phyloP scores from a whole-genome alignment of 73 alveolate genomes.

The Stentor roeselii region DNA sequence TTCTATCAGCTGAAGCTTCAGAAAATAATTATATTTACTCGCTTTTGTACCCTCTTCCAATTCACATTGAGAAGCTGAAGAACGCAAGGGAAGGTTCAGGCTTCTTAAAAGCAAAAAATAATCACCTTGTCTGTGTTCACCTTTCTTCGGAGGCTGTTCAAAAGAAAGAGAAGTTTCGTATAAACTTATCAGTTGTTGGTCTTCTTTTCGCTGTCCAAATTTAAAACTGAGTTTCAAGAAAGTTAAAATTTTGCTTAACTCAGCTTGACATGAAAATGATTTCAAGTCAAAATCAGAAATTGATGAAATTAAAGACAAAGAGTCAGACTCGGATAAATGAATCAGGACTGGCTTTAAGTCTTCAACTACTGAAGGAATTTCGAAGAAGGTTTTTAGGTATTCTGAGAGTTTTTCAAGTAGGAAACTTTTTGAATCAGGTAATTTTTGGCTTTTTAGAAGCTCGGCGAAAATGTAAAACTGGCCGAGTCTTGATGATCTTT shows the following conservation, averaged over 20 bases:
- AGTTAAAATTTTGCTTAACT: not conserved
- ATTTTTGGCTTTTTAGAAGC: not conserved
- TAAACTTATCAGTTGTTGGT: not conserved
- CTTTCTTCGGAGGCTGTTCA: conserved; percentile 19
- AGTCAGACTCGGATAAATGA: not conserved
- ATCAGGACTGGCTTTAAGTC: not conserved
- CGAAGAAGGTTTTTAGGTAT: not conserved
- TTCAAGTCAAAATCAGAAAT: not conserved
- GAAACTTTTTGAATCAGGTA: not conserved
- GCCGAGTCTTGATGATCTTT: conserved; percentile 3
- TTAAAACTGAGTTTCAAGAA: not conserved
- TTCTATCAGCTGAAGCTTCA: conserved; percentile 7
- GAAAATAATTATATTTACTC: conserved; percentile 1
- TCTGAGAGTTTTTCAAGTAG: not conserved
- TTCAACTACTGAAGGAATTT: conserved; percentile 21
- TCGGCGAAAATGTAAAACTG: not conserved
- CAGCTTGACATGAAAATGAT: not conserved
- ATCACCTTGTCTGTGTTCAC: conserved; percentile 9
- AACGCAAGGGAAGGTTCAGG: not conserved
- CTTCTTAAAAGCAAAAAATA: not conserved
- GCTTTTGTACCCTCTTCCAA: not conserved
- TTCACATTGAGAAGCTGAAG: not conserved
- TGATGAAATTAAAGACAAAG: not conserved
- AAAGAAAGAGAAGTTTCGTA: not conserved
- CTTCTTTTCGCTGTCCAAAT: not conserved